Evolutionary conservation across 2,329 filamentous ascomycete genomes (phyloP).

Genomic region (Dissoconium aciculare): DNA sequence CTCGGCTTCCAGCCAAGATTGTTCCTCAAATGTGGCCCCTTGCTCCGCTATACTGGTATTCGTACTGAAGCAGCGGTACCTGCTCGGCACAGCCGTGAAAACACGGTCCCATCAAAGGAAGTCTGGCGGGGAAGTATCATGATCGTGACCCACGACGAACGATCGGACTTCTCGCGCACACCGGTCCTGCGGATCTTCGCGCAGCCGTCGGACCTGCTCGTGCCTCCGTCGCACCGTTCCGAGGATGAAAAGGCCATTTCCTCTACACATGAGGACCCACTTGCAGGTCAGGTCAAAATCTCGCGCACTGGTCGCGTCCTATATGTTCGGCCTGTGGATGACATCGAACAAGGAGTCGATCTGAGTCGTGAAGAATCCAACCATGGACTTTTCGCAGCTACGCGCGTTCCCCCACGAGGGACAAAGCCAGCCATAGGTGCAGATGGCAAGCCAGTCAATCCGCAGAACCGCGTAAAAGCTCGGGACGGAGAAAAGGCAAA

Average conservation of each 20-base stretch:
- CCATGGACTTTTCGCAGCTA: slow-evolving; percentile 60
- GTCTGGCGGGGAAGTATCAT: slow-evolving; percentile 89
- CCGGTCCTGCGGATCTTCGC: slow-evolving; percentile 74
- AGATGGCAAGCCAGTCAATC: slow-evolving; percentile 20
- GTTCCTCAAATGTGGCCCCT: slow-evolving; percentile 76
- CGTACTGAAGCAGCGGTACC: slow-evolving; percentile 39
- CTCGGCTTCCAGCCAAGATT: slow-evolving; percentile 67
- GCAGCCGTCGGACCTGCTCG: slow-evolving; percentile 69
- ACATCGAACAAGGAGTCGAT: slow-evolving; percentile 63
- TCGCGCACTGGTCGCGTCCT: slow-evolving; percentile 73
- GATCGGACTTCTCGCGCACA: slow-evolving; percentile 64
- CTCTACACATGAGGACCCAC: slow-evolving; percentile 74
- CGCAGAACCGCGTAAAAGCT: slow-evolving; percentile 33
- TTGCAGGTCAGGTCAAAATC: slow-evolving; percentile 74
- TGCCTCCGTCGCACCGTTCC: slow-evolving; percentile 54
- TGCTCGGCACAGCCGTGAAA: slow-evolving; percentile 25
- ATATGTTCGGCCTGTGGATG: slow-evolving; percentile 79
- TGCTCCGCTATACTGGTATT: slow-evolving; percentile 80
- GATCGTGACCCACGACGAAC: slow-evolving; percentile 79
- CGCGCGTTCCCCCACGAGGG: slow-evolving; percentile 20
- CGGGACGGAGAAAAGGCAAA: slow-evolving; percentile 67
- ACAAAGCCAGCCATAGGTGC: slow-evolving; percentile 14
- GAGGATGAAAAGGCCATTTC: slow-evolving; percentile 46
- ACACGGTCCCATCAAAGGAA: slow-evolving; percentile 39
- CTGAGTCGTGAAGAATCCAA: slow-evolving; percentile 68